Conservation (phyloP, 83 land plant genomes). For the Picea mariana region DNA sequence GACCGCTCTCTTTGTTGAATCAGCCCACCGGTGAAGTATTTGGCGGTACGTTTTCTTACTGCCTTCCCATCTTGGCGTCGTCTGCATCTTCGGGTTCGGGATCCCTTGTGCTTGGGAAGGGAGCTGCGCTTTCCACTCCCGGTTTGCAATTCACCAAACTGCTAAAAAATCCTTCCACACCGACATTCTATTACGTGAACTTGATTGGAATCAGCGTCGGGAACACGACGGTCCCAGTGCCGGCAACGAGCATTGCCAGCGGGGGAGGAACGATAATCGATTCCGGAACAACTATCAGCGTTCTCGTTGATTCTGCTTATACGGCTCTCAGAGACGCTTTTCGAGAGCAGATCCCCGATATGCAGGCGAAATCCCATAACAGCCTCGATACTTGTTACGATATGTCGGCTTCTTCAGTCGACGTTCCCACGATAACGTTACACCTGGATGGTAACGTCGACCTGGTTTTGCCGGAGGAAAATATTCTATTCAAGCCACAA, state of each 20-base stretch:
- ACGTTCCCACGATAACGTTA: conserved; percentile 37
- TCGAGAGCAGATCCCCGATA: conserved; percentile 21
- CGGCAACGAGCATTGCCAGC: conserved; percentile 3
- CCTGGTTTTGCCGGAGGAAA: conserved; percentile 48
- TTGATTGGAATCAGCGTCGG: conserved; percentile 57
- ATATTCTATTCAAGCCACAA: conserved; percentile 36
- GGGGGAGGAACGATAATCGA: conserved; percentile 71
- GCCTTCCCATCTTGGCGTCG: conserved; percentile 48
- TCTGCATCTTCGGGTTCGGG: conserved; percentile 42
- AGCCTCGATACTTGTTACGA: conserved; percentile 66
- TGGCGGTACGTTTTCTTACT: conserved; percentile 61
- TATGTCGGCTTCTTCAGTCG: background rate
- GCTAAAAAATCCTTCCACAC: conserved; percentile 40
- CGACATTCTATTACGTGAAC: conserved; percentile 67
- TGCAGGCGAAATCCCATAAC: conserved; percentile 15
- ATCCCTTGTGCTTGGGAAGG: conserved; percentile 44
- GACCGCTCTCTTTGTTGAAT: conserved; percentile 52
- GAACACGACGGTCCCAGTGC: conserved; percentile 28
- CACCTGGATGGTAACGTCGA: conserved; percentile 34
- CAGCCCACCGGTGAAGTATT: conserved; percentile 44
- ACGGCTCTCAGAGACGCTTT: conserved; percentile 33
- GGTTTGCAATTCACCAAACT: conserved; percentile 57
- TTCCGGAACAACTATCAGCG: conserved; percentile 64
- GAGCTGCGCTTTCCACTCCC: conserved; percentile 5
- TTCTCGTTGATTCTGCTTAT: conserved; percentile 48